Conservation (phyloP, 352 stramenopile genomes). For the Phytopythium cucurbitacearum region DNA sequence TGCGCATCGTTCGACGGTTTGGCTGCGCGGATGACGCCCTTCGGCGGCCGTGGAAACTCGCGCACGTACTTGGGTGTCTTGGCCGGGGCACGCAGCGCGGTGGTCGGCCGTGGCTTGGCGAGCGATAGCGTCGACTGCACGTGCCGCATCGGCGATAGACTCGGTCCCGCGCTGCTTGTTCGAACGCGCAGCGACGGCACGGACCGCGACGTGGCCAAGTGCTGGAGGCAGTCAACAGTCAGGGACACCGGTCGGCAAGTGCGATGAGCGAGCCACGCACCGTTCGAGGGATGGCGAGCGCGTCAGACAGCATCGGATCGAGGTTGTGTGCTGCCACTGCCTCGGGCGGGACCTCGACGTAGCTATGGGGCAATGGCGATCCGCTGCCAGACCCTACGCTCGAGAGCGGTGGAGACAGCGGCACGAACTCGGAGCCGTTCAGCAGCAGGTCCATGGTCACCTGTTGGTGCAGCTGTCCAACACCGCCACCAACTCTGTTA, state of each 20-base stretch:
- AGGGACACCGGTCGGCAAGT: background rate
- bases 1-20: slow-evolving; percentile 15
- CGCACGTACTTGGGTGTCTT: slow-evolving; percentile 30
- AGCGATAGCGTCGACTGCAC: too few relatives aligned
- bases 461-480: slow-evolving; percentile 48
- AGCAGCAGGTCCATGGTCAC: slow-evolving; percentile 42
- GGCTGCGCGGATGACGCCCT: slow-evolving; percentile 33
- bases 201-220: slow-evolving; percentile 31
- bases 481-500: background rate
- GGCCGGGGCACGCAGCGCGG: background rate
- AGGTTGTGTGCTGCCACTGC: slow-evolving; percentile 23
- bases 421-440: slow-evolving; percentile 18
- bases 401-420: background rate
- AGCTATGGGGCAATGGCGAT: slow-evolving; percentile 12
- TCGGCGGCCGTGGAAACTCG: slow-evolving; percentile 53
- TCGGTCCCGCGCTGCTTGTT: slow-evolving; percentile 2
- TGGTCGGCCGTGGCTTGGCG: slow-evolving; percentile 1
- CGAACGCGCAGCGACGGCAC: slow-evolving; percentile 37
- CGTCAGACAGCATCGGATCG: slow-evolving; percentile 1
- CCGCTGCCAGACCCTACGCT: slow-evolving; percentile 4
- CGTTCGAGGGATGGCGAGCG: slow-evolving; percentile 36
- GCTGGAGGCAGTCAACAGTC: slow-evolving; percentile 10
- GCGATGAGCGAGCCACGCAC: slow-evolving; percentile 12
- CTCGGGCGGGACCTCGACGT: slow-evolving; percentile 35
- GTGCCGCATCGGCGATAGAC: too few relatives aligned